These are phyloP conservation scores for Chalciporus piperatus DNA, from an alignment of 768 basidiomycete species.

Conservation along the genomic window DNA sequence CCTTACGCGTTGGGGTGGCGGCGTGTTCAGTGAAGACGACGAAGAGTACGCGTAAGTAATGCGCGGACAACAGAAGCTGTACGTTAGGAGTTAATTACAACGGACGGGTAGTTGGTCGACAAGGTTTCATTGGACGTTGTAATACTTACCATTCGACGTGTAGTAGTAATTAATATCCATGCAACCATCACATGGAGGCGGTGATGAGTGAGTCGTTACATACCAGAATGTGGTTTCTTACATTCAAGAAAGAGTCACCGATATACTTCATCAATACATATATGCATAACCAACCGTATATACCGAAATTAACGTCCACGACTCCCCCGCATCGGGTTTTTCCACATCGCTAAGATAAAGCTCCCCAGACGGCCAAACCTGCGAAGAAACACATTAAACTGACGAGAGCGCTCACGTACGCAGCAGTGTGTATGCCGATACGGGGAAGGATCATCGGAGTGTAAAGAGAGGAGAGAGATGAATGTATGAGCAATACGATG, in stretches of 20 bases:
- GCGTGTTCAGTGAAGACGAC: slow-evolving; percentile 22
- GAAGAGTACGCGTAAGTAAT: slow-evolving; percentile 10
- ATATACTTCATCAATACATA: slow-evolving; percentile 11
- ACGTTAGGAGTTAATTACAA: background rate
- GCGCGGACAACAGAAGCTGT: slow-evolving; percentile 2
- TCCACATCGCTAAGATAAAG: slow-evolving; percentile 39
- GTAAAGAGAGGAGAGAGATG: slow-evolving; percentile 59
- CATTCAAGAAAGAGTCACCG: background rate
- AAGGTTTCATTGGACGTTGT: background rate
- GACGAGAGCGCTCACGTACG: slow-evolving; percentile 65
- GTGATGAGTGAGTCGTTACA: background rate
- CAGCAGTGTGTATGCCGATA: slow-evolving; percentile 73
- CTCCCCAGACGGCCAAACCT: slow-evolving; percentile 73
- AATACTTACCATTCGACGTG: background rate
- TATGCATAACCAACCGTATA: slow-evolving; percentile 11
- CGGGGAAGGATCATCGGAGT: slow-evolving; percentile 64
- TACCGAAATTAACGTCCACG: background rate
- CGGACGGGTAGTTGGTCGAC: background rate
- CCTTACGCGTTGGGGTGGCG: slow-evolving; percentile 53
- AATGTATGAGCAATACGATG: slow-evolving; percentile 46
- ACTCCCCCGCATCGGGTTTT: background rate
- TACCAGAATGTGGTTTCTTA: background rate
- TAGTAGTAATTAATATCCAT: background rate
- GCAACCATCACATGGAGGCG: background rate
- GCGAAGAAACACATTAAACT: slow-evolving; percentile 69